Conservation (phyloP, 805 yeast genomes). For the Zygotorulaspora chibaensis region DNA sequence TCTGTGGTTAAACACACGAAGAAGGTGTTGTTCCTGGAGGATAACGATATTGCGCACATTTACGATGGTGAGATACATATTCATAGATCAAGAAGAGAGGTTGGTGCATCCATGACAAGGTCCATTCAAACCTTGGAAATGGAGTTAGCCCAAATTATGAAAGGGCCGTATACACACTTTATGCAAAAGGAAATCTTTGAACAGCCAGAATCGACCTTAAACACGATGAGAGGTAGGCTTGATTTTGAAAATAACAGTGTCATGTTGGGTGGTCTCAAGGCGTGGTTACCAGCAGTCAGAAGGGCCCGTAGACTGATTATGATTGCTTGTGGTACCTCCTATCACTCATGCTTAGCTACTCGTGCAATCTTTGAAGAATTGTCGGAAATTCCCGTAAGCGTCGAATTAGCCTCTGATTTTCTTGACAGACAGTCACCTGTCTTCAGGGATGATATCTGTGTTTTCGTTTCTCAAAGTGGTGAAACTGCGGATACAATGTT, state of each 20-base stretch:
- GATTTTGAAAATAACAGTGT: conserved; percentile 79
- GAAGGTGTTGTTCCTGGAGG: conserved; percentile 93
- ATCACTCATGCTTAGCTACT: conserved; percentile 96
- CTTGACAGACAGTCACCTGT: conserved; percentile 95
- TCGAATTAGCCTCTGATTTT: conserved; percentile 91
- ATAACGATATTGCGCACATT: conserved; percentile 97
- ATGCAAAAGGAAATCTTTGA: conserved; percentile 99
- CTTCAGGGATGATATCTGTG: conserved; percentile 95
- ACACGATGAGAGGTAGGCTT: conserved; percentile 98
- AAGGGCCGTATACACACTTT: conserved; percentile 92
- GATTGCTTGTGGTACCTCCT: conserved; percentile 99
- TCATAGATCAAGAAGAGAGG: conserved; percentile 88
- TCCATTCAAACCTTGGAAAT: conserved; percentile 94
- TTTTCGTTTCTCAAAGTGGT: conserved; percentile 97
- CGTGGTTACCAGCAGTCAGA: conserved; percentile 81
- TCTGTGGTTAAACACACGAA: conserved; percentile 96
- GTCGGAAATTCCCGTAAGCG: conserved; percentile 89
- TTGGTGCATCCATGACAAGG: conserved; percentile 88
- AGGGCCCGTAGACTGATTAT: conserved; percentile 92
- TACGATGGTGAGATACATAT: conserved; percentile 97
- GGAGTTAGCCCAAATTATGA: conserved; percentile 97
- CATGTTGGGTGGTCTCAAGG: conserved; percentile 84
- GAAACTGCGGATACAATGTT: conserved; percentile 97
- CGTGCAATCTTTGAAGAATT: conserved; percentile 94
- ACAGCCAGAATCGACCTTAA: conserved; percentile 97